phyloP scores from a whole-genome alignment of 2,329 filamentous ascomycete species.

The Aschersonia sp. region DNA sequence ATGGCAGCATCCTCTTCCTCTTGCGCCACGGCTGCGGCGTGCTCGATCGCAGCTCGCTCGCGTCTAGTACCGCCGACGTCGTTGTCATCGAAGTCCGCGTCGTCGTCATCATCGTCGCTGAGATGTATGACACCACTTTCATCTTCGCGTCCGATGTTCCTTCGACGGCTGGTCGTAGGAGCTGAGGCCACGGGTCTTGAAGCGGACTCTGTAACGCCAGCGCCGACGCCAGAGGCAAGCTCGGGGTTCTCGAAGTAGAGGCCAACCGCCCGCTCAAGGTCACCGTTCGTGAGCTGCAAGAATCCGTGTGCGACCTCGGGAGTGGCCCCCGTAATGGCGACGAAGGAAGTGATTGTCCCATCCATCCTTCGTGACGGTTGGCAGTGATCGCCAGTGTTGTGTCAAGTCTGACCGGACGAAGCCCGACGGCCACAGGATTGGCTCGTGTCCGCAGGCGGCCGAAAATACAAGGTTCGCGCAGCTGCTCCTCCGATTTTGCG shows the following conservation, averaged over 20 bases:
- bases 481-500: not conserved
- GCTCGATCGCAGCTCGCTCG: constrained; percentile 23
- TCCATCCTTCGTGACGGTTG: constrained; percentile 35
- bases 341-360: constrained; percentile 63
- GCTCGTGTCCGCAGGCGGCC: no score
- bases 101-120: constrained; percentile 50
- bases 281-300: constrained; percentile 69
- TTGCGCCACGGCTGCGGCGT: constrained; percentile 31
- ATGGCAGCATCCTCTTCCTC: constrained; percentile 88
- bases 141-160: constrained; percentile 18
- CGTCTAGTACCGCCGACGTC: constrained; percentile 21
- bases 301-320: constrained; percentile 67
- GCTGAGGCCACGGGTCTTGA: constrained; percentile 6
- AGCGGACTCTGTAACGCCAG: constrained; percentile 12
- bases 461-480: no score
- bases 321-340: constrained; percentile 63
- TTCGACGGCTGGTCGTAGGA: constrained; percentile 15
- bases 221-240: constrained; percentile 27
- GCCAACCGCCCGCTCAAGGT: constrained; percentile 73
- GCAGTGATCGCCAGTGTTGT: no score
- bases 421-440: no score
- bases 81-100: constrained; percentile 13
- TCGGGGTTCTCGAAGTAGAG: constrained; percentile 86
- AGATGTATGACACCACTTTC: constrained; percentile 45
- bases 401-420: no score